These are phyloP conservation scores for thale cress (Arabidopsis thaliana) DNA, from an alignment of 345 rosid species.

Conservation along the genomic window DNA sequence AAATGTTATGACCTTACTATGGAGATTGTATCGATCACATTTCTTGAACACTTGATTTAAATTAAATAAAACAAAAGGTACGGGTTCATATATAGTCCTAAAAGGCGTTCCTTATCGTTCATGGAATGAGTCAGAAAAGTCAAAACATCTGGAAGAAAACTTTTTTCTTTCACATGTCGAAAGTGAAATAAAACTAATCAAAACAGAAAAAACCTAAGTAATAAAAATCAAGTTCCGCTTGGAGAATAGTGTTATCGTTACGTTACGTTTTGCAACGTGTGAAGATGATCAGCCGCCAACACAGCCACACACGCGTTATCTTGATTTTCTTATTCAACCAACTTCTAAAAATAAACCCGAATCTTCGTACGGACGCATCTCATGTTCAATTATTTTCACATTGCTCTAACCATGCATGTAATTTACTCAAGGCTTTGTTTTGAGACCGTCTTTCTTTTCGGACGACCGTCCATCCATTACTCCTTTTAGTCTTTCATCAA, in stretches of 20 bases:
- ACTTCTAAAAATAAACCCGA: constrained; percentile 14
- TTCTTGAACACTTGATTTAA: too few species aligned
- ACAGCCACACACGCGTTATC: constrained; percentile 46
- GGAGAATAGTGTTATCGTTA: constrained; percentile 25
- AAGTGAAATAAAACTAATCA: constrained; percentile 4
- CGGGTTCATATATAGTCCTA: not conserved
- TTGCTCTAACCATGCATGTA: constrained; percentile 2
- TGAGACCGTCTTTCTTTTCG: not conserved
- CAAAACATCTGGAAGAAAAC: constrained; percentile 34
- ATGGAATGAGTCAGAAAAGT: constrained; percentile 17
- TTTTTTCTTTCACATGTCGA: constrained; percentile 16
- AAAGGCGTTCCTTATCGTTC: constrained; percentile 3
- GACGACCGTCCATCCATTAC: not conserved
- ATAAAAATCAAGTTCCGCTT: constrained; percentile 9
- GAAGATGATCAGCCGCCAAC: constrained; percentile 50
- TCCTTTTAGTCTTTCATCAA: not conserved
- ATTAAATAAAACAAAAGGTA: not conserved
- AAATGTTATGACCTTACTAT: too few species aligned
- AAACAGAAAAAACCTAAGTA: not conserved
- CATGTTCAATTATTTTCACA: constrained; percentile 38
- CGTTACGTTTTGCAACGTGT: constrained; percentile 42
- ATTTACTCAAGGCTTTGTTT: not conserved
- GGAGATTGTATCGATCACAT: too few species aligned
- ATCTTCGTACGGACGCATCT: constrained; percentile 40
- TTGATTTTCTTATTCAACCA: constrained; percentile 10